Percentiles rank a stretch among this genome's conserved stretches.
phyloP scores from a whole-genome alignment of 306 rosid genomes.

The Cicer bijugum region DNA sequence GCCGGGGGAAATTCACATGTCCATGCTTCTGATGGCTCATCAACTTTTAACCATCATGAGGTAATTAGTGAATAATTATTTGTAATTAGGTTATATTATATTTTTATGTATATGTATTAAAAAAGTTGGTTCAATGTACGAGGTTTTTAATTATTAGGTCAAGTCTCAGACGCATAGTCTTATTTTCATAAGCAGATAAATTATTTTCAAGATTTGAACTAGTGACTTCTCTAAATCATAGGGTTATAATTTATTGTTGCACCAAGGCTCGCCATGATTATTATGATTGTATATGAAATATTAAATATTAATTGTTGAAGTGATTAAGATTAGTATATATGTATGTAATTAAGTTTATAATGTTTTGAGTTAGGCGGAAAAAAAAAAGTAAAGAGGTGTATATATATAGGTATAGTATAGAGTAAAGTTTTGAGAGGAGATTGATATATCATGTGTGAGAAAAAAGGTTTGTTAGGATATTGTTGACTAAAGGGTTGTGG shows the following conservation, averaged over 20 bases:
- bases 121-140: neutral
- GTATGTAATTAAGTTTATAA: slow-evolving; percentile 8
- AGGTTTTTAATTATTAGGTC: neutral
- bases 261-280: no score
- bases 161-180: neutral
- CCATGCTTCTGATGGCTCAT: slow-evolving; percentile 41
- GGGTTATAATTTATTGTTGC: no score
- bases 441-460: slow-evolving; percentile 46
- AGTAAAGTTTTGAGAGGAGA: slow-evolving; percentile 34
- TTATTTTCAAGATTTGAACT: neutral
- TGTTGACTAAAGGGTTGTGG: slow-evolving; percentile 70
- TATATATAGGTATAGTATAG: slow-evolving; percentile 11
- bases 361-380: slow-evolving; percentile 18
- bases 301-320: neutral
- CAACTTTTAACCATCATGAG: slow-evolving; percentile 59
- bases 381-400: neutral
- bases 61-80: slow-evolving; percentile 53
- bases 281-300: no score
- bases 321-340: neutral
- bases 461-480: slow-evolving; percentile 65
- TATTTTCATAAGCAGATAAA: neutral
- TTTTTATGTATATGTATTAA: neutral
- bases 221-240: no score
- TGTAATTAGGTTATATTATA: slow-evolving; percentile 38
- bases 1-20: slow-evolving; percentile 2